Evolutionary conservation across 2,329 filamentous ascomycete genomes (phyloP), one percentile per base, ranked within the genome.

Genomic region (Nectriaceae sp.): DNA sequence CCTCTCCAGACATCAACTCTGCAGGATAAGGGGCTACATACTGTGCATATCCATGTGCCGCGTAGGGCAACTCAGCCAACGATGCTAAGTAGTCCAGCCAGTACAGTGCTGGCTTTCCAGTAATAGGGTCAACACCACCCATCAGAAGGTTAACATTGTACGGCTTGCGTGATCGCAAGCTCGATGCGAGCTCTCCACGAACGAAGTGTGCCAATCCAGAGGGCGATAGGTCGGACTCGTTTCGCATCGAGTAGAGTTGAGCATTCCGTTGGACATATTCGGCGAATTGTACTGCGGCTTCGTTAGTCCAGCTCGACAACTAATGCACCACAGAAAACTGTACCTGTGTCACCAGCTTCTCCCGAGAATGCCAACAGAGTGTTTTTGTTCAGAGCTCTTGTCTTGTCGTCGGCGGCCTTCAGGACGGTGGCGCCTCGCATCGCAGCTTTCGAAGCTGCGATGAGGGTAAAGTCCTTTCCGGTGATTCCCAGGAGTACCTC

Each of bases 191-290:
- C 75, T 99, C 92, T 68, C 88, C 88, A 59, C 94, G 90, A 62
- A 99, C 91, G 70, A 97, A 99, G 76, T 90, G 86, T 54, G 92
- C 90, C 47, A 97, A 86, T 33, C 90, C 94, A 29, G 87, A 86
- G 10, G 94, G 93, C 38, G 90, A 90, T 53, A 99, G 84, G 65
- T 97, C 90, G 67, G 88, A 88, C 73, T 91, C 89, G 71, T 97
- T 97, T 68, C 95, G 90, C 92, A 97, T 99, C 60, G 89, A 91
- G 77, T 99, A 99, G 68, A 99, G 88, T 75, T 96, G 90, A 56
- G 94, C 87, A 73, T 99, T 99, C 70, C 93, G 92, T 83, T 97
- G 92, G 71, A 99, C 95, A 77, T 93, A 99, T 77, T 99, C 94
- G 70, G 95, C 90, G 72, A 99, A 99, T 86, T 99, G 93, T 55